Evolutionary conservation across 805 yeast species (phyloP).

Genomic region (Lipomyces oligophaga): DNA sequence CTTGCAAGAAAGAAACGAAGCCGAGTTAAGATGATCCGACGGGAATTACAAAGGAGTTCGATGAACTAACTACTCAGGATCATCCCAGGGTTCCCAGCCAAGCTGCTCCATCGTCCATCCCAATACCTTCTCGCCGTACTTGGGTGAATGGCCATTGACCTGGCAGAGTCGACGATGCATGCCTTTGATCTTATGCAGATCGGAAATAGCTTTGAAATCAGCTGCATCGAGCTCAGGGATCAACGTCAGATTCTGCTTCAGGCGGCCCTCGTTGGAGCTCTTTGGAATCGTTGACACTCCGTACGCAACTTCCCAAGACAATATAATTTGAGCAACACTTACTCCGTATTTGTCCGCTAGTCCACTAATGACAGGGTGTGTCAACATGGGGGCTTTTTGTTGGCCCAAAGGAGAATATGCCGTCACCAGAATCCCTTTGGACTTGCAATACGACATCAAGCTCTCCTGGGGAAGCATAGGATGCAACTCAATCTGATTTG

Average conservation of each 20-base stretch:
- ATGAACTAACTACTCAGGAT: no score
- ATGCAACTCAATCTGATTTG: slow-evolving; percentile 61
- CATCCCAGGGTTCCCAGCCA: no score
- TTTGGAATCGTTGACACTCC: slow-evolving; percentile 53
- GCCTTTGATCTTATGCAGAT: slow-evolving; percentile 16
- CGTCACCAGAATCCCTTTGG: slow-evolving; percentile 53
- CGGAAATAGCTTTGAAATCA: slow-evolving; percentile 6
- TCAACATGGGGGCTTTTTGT: slow-evolving; percentile 58
- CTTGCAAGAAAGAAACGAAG: no score
- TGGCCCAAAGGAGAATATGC: slow-evolving; percentile 79
- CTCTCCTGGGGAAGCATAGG: slow-evolving; percentile 47
- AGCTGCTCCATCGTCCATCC: slow-evolving; percentile 26
- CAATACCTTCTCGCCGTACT: slow-evolving; percentile 13
- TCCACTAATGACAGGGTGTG: slow-evolving; percentile 55
- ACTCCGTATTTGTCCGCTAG: slow-evolving; percentile 56
- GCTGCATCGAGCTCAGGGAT: slow-evolving; percentile 12
- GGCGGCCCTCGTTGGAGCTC: slow-evolving; percentile 64
- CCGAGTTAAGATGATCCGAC: no score
- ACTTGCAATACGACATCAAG: slow-evolving; percentile 50
- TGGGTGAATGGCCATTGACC: slow-evolving; percentile 8
- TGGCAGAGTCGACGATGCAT: slow-evolving; percentile 17
- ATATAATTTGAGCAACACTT: slow-evolving; percentile 56
- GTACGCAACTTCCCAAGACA: slow-evolving; percentile 67
- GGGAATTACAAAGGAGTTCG: no score
- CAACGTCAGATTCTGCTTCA: slow-evolving; percentile 45